Conservation (phyloP, 306 rosid species). For the Quercus cerris region DNA sequence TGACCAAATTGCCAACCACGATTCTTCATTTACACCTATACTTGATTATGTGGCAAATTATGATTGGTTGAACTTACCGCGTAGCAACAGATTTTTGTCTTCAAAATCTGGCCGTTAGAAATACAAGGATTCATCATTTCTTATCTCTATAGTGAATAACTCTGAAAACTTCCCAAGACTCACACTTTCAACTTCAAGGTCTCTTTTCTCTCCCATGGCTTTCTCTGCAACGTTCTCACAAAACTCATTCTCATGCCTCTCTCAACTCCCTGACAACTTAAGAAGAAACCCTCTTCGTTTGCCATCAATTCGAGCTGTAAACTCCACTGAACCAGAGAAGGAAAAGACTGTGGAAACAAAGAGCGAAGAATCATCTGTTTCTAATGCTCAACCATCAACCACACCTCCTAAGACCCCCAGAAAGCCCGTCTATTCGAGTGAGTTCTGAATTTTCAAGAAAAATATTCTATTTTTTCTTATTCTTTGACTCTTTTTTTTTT, state of each 20-base stretch:
- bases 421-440: conserved; percentile 87
- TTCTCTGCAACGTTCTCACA: conserved; percentile 42
- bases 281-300: conserved; percentile 40
- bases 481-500: not conserved
- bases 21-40: not conserved
- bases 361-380: conserved; percentile 32
- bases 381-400: conserved; percentile 55
- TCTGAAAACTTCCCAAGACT: not conserved
- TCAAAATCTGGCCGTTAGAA: conserved; percentile 20
- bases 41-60: not conserved
- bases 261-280: conserved; percentile 34
- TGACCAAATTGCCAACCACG: not conserved
- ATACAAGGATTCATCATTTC: conserved; percentile 7
- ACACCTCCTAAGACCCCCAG: conserved; percentile 48
- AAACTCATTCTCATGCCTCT: conserved; percentile 39
- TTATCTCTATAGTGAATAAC: conserved; percentile 24
- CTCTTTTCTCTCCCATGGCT: conserved; percentile 47
- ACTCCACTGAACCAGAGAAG: conserved; percentile 50
- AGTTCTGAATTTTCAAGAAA: conserved; percentile 15
- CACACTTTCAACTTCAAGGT: conserved; percentile 16
- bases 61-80: not conserved
- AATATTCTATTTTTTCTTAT: not conserved
- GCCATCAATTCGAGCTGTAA: conserved; percentile 49
- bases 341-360: conserved; percentile 36
- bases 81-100: conserved; percentile 10